Conservation (phyloP, 1,284 basidiomycete genomes). For the Cryptococcus deneoformans region DNA sequence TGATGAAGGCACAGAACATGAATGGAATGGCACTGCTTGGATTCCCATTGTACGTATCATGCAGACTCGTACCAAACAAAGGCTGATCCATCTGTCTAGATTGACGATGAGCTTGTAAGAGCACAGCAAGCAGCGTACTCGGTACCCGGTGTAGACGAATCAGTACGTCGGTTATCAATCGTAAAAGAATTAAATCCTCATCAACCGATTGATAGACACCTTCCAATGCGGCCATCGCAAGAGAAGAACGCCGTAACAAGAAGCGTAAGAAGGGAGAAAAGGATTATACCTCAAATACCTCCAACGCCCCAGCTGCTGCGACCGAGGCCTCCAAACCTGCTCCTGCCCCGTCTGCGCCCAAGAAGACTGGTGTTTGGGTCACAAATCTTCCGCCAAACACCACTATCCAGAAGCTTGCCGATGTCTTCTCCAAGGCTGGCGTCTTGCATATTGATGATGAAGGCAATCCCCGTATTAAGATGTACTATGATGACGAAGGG, state of each 20-base stretch:
- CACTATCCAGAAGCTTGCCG: constrained; percentile 68
- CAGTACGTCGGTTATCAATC: constrained; percentile 55
- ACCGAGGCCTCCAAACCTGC: not conserved
- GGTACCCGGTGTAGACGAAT: constrained; percentile 83
- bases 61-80: not conserved
- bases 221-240: constrained; percentile 73
- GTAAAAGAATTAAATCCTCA: not conserved
- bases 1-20: constrained; percentile 80
- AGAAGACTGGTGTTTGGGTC: constrained; percentile 92
- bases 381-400: constrained; percentile 78
- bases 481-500: constrained; percentile 89
- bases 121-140: constrained; percentile 92
- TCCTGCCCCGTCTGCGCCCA: constrained; percentile 21
- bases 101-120: constrained; percentile 76
- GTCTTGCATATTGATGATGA: constrained; percentile 88
- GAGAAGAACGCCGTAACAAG: constrained; percentile 61
- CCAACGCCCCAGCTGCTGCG: constrained; percentile 23
- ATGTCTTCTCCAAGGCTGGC: constrained; percentile 85
- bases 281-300: constrained; percentile 66
- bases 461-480: constrained; percentile 84
- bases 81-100: constrained; percentile 47
- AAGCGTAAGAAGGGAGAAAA: constrained; percentile 59
- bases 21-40: constrained; percentile 86
- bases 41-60: constrained; percentile 65
- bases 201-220: constrained; percentile 58